Evolutionary conservation across 768 basidiomycete genomes (phyloP), one percentile per base, ranked within the genome.

Genomic region (Asterophora lycoperdoides): DNA sequence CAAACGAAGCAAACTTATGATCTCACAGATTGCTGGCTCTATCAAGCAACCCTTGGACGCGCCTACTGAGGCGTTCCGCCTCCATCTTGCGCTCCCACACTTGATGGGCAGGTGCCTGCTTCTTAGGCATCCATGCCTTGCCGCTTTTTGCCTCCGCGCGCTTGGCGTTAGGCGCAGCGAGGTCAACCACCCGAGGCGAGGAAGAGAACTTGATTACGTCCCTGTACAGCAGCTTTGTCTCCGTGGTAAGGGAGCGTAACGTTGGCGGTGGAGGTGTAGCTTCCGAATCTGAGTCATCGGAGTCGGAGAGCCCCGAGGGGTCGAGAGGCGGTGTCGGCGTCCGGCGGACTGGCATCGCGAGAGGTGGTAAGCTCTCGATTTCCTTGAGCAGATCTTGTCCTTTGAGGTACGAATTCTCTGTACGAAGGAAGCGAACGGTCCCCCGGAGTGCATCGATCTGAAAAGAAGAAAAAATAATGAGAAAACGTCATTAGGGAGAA

Each of bases 331-430:
- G 88, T 1, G 88, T 86, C 5, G 80, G 75, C 9, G 71, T 53
- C 39, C 81, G 70, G 32, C 65, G 62, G 51, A 72, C 51, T 9
- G 75, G 74, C 41, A 72, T 72, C 4, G 77, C 71, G n/a, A 90
- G 78, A 0, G 72, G 71, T 14, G 87, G 88, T 0, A 98, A 74
- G 5, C 81, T 61, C 54, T 86, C 80, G 47, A 98, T 83, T 57
- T 92, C 89, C 44, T 78, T 77, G 50, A 97, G 80, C 0, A 98
- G 78, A 58, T 94, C 92, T 64, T 92, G 89, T 2, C 93, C 91
- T 62, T 89, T 93, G 68, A 98, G 83, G 62, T 90, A 93, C 2
- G 90, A 80, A 63, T 98, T 98, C 67, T 98, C 94, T 30, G 78
- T 83, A 18, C 94, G 83, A n/a, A 99, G 74, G 80, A 89, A 97